These are phyloP conservation scores for Selenicereus undatus DNA, from an alignment of 148 eudicot species.

Conservation along the genomic window DNA sequence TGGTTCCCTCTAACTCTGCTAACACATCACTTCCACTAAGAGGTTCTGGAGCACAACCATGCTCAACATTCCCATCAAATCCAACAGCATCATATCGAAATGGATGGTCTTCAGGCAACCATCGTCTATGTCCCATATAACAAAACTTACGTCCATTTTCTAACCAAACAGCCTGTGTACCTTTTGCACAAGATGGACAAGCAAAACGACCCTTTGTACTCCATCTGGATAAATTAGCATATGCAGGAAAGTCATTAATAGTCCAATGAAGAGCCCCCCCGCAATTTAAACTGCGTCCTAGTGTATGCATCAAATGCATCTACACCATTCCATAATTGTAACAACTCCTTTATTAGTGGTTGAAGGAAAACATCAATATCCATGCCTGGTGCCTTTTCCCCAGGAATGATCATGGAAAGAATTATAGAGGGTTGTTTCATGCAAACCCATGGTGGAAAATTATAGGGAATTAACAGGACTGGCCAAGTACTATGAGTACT, in stretches of 20 bases:
- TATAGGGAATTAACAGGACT: neutral
- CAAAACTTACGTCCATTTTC: neutral
- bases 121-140: neutral
- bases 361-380: neutral
- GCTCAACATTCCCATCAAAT: neutral
- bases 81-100: neutral
- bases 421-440: neutral
- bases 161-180: neutral
- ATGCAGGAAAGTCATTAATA: neutral
- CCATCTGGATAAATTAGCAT: neutral
- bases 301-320: neutral
- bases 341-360: neutral
- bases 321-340: neutral
- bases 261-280: neutral
- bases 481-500: neutral
- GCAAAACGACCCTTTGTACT: too few relatives aligned
- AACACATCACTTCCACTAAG: neutral
- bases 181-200: neutral
- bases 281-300: neutral
- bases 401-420: neutral
- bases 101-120: neutral
- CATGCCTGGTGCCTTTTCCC: neutral
- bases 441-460: neutral
- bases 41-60: neutral
- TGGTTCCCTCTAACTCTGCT: neutral